phyloP scores from a whole-genome alignment of 345 rosid species.

The Ceriops zippeliana region DNA sequence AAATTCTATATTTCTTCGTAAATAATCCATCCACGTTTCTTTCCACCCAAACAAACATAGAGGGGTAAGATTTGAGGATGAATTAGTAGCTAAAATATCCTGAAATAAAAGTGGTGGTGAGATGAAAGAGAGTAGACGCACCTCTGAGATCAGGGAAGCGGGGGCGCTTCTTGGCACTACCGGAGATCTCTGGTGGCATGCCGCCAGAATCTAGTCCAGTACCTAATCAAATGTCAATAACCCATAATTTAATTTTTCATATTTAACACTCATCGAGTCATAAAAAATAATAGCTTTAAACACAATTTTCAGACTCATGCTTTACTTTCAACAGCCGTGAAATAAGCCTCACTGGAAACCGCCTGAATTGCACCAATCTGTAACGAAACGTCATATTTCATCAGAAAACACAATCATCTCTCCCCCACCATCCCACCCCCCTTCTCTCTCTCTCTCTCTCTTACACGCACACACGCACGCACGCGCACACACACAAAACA shows the following conservation, averaged over 20 bases:
- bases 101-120: neutral
- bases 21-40: no score
- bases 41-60: no score
- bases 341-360: conserved; percentile 70
- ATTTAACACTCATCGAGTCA: neutral
- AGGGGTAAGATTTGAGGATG: no score
- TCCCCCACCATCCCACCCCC: no score
- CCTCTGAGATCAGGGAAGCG: conserved; percentile 68
- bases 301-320: no score
- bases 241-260: neutral
- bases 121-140: conserved; percentile 2
- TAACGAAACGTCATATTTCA: neutral
- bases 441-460: no score
- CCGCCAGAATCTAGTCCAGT: conserved; percentile 50
- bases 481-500: neutral
- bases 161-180: conserved; percentile 37
- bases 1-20: no score
- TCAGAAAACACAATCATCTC: neutral
- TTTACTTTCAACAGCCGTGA: conserved; percentile 58
- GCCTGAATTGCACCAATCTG: conserved; percentile 92
- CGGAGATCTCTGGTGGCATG: conserved; percentile 35
- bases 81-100: no score
- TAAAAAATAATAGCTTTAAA: no score
- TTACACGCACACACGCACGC: no score
- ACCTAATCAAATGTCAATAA: conserved; percentile 17